Evolutionary conservation across 2,329 filamentous ascomycete species (phyloP).

Genomic region (Ceratocystis eucalypticola): DNA sequence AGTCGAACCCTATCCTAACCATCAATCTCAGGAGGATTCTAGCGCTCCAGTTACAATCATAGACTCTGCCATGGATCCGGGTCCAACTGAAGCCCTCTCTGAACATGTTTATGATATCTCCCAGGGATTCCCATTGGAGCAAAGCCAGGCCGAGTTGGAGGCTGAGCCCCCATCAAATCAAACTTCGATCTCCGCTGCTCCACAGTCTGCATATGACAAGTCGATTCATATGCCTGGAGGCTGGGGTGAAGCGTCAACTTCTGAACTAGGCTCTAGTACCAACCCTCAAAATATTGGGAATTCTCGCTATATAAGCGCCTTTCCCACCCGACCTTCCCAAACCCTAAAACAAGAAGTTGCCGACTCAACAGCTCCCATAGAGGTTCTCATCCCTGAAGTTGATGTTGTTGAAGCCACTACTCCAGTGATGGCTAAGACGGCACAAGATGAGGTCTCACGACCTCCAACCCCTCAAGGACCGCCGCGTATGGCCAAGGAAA

Average conservation of each 20-base stretch:
- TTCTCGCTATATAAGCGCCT: constrained; percentile 1
- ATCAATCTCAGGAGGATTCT: not conserved
- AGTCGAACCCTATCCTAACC: too few relatives aligned
- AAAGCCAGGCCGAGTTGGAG: not conserved
- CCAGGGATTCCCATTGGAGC: not conserved
- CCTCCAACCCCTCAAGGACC: constrained; percentile 11
- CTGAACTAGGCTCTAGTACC: not conserved
- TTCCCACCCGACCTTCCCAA: not conserved
- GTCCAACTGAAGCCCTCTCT: not conserved
- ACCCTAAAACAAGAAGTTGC: not conserved
- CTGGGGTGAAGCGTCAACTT: constrained; percentile 8
- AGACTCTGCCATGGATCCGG: not conserved
- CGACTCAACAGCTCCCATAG: not conserved
- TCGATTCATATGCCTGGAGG: constrained; percentile 18
- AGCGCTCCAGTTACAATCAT: not conserved
- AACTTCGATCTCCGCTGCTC: not conserved
- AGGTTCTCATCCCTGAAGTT: constrained; percentile 10
- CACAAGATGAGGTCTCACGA: constrained; percentile 4
- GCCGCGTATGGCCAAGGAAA: constrained; percentile 15
- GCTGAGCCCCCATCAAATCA: not conserved
- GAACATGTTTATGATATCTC: not conserved
- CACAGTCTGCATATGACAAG: constrained; percentile 10
- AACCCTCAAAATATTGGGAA: not conserved
- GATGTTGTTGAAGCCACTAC: not conserved
- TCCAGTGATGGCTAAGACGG: not conserved